These are phyloP conservation scores for Solanum chiquidenum DNA, from an alignment of 257 asterid genomes.

Conservation along the genomic window DNA sequence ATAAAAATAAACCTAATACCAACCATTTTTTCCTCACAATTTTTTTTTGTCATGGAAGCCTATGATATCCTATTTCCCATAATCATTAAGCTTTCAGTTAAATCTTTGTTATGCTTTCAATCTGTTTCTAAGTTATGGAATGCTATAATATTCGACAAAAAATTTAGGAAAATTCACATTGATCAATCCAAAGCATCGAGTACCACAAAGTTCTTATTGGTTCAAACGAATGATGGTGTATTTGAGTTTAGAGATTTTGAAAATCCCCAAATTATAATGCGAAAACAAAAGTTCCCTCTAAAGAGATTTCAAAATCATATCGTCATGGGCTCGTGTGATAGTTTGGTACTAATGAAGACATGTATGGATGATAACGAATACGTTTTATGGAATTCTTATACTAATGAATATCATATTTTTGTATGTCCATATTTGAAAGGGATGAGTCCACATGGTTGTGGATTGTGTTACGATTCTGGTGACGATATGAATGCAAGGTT, in stretches of 20 bases:
- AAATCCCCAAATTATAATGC: neutral
- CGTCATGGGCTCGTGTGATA: neutral
- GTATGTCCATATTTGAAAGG: neutral
- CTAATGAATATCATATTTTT: too few species aligned
- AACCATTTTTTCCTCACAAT: neutral
- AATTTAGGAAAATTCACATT: neutral
- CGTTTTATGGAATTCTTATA: too few species aligned
- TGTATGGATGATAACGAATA: neutral
- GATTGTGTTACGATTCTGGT: neutral
- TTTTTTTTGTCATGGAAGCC: neutral
- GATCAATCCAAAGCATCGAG: neutral
- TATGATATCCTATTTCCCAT: neutral
- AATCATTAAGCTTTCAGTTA: neutral
- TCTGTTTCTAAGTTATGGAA: neutral
- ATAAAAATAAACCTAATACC: neutral
- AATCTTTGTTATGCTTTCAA: neutral
- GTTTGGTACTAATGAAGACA: neutral
- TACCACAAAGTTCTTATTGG: neutral
- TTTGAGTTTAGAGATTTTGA: neutral
- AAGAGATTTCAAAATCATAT: neutral
- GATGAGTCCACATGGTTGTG: neutral
- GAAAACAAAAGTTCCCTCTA: neutral
- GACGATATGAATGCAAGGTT: neutral
- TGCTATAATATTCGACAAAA: neutral
- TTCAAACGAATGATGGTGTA: neutral